phyloP scores from a whole-genome alignment of 768 basidiomycete species.

The Stropharia rugosoannulata region DNA sequence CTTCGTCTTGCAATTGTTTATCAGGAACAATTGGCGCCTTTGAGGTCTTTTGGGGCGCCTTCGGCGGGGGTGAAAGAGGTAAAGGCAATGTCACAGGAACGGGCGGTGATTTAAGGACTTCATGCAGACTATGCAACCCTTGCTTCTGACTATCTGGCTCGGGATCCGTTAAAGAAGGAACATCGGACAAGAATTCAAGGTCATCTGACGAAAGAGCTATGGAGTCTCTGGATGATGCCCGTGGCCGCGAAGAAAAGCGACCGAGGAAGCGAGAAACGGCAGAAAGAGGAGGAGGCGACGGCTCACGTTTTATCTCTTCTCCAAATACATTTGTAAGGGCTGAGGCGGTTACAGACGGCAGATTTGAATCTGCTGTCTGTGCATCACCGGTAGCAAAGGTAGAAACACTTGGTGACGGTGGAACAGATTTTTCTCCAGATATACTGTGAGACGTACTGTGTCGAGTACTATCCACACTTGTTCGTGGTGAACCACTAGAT shows the following conservation, averaged over 20 bases:
- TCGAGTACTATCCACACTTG: conserved; percentile 21
- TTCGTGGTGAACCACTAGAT: conserved; percentile 20
- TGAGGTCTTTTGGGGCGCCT: conserved; percentile 31
- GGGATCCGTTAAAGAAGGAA: conserved; percentile 55
- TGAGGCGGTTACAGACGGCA: neutral
- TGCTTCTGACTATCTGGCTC: conserved; percentile 29
- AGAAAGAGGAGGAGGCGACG: conserved; percentile 44
- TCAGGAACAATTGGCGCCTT: neutral
- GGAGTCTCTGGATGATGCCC: conserved; percentile 43
- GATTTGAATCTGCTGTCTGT: conserved; percentile 1
- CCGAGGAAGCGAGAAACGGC: conserved; percentile 83
- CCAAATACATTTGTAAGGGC: conserved; percentile 7
- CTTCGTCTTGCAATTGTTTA: conserved; percentile 12
- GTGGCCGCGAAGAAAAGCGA: conserved; percentile 60
- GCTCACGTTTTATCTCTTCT: conserved; percentile 19
- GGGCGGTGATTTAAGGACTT: conserved; percentile 41
- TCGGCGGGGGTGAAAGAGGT: conserved; percentile 42
- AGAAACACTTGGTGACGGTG: conserved; percentile 11
- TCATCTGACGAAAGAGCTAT: conserved; percentile 78
- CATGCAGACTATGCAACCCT: conserved; percentile 36
- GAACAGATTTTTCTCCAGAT: neutral
- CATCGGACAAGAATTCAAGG: conserved; percentile 76
- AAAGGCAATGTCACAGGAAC: conserved; percentile 45
- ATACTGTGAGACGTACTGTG: conserved; percentile 7
- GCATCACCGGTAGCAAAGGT: conserved; percentile 1